Evolutionary conservation across 805 yeast genomes (phyloP).

Genomic region (Metschnikowia colocasiae): DNA sequence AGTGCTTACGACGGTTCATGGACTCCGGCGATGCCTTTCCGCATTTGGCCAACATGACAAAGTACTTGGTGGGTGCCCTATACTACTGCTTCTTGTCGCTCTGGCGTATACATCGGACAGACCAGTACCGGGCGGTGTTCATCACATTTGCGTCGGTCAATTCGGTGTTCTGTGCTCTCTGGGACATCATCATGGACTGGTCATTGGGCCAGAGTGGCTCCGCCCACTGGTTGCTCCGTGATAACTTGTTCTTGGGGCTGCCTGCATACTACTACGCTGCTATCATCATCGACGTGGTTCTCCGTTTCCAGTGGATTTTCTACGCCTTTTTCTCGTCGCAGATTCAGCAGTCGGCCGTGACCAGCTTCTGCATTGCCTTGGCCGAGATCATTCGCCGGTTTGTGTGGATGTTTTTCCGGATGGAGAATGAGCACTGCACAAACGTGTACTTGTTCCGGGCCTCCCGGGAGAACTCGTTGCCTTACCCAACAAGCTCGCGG

Average conservation of each 20-base stretch:
- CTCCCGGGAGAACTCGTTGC: slow-evolving; percentile 80
- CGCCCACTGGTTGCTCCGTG: slow-evolving; percentile 57
- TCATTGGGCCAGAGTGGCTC: slow-evolving; percentile 71
- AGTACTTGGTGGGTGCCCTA: slow-evolving; percentile 63
- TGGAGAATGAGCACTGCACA: slow-evolving; percentile 94
- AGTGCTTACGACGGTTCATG: slow-evolving; percentile 84
- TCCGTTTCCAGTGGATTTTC: slow-evolving; percentile 90
- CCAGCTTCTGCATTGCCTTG: slow-evolving; percentile 77
- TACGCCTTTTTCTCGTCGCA: slow-evolving; percentile 75
- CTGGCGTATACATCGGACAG: slow-evolving; percentile 59
- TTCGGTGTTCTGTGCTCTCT: slow-evolving; percentile 61
- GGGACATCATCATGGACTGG: slow-evolving; percentile 98
- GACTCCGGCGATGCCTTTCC: slow-evolving; percentile 97
- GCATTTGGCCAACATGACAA: slow-evolving; percentile 82
- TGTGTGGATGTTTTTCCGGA: slow-evolving; percentile 86
- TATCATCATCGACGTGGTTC: slow-evolving; percentile 63
- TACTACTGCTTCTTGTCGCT: slow-evolving; percentile 73
- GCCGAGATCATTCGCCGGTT: slow-evolving; percentile 82
- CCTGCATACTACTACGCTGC: slow-evolving; percentile 68
- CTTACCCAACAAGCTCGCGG: slow-evolving; percentile 50
- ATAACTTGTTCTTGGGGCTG: slow-evolving; percentile 60
- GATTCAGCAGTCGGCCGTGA: slow-evolving; percentile 82
- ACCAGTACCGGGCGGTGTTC: slow-evolving; percentile 50
- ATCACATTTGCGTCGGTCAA: slow-evolving; percentile 73
- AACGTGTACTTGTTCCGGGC: slow-evolving; percentile 85